These are phyloP conservation scores for Aspergillus sp. DNA, from an alignment of 2,329 filamentous ascomycete genomes.

Conservation along the genomic window DNA sequence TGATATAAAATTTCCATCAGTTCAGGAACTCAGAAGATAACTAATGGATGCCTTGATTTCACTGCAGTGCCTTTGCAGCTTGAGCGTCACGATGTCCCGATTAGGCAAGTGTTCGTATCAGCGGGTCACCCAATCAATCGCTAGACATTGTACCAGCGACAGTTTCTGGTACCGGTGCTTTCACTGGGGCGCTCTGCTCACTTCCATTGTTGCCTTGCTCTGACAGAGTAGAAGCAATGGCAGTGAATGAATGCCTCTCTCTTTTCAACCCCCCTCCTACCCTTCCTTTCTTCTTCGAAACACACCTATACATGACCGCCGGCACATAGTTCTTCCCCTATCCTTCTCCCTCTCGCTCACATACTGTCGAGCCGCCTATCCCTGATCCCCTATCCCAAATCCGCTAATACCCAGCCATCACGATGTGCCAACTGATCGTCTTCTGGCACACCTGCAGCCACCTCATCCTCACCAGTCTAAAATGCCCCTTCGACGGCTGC, in stretches of 20 bases:
- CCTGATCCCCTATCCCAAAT: no score
- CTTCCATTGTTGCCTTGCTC: no score
- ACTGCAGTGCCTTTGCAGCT: background rate
- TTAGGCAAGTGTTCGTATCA: background rate
- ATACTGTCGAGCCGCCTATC: background rate
- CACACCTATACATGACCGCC: background rate
- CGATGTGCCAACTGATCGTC: slow-evolving; percentile 8
- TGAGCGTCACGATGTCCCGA: background rate
- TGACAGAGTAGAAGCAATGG: no score
- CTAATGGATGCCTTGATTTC: no score
- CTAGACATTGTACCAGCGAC: background rate
- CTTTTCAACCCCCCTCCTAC: background rate
- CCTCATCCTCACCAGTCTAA: background rate
- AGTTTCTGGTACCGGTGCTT: no score
- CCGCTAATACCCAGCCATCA: no score
- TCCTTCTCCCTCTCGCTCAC: background rate
- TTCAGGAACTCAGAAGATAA: no score
- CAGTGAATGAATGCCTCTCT: background rate
- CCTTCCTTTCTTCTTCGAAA: background rate
- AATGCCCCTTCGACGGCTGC: slow-evolving; percentile 4
- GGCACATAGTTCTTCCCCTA: no score
- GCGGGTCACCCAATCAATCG: background rate
- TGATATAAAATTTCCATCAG: no score
- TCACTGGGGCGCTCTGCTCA: no score
- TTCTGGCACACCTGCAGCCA: slow-evolving; percentile 11